Percentiles rank a stretch among this genome's conserved stretches.
Evolutionary conservation across 2,329 filamentous ascomycete genomes (phyloP).

Genomic region (Colletotrichum tamarilloi): DNA sequence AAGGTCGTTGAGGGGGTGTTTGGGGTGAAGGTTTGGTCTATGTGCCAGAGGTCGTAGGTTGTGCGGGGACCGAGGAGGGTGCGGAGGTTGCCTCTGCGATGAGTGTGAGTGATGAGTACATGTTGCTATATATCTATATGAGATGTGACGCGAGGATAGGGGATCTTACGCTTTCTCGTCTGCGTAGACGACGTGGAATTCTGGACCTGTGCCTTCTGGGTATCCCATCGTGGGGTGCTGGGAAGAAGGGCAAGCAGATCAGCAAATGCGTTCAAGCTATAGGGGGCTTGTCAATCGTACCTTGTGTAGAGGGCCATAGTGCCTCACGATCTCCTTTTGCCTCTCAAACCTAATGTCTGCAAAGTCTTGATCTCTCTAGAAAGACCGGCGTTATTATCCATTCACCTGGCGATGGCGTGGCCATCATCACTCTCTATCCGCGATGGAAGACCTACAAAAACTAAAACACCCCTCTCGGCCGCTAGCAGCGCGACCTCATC

Average conservation of each 20-base stretch:
- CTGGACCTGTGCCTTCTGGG: slow-evolving; percentile 43
- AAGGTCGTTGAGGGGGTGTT: slow-evolving; percentile 46
- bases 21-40: slow-evolving; percentile 47
- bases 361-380: slow-evolving; percentile 45
- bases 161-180: slow-evolving; percentile 42
- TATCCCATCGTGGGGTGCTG: slow-evolving; percentile 47
- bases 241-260: background rate
- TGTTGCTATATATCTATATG: background rate
- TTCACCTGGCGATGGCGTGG: too few relatives aligned
- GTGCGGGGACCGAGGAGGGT: slow-evolving; percentile 41
- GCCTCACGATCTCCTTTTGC: slow-evolving; percentile 42
- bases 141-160: background rate
- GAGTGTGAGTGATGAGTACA: background rate
- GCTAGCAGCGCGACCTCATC: slow-evolving; percentile 45
- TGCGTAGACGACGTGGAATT: slow-evolving; percentile 47
- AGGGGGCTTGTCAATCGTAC: background rate
- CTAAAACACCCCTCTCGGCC: slow-evolving; percentile 43
- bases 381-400: too few relatives aligned
- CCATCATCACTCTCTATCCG: too few relatives aligned
- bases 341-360: slow-evolving; percentile 45
- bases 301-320: slow-evolving; percentile 46
- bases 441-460: too few relatives aligned
- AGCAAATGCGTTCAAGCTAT: too few relatives aligned
- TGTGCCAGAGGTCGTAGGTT: slow-evolving; percentile 46
- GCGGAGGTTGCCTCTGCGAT: slow-evolving; percentile 41